A percentile compares a stretch with the other conserved stretches of the same genome.
Evolutionary conservation across 78 protist species (phyloP).

Genomic region (Capsaspora owczarzaki): DNA sequence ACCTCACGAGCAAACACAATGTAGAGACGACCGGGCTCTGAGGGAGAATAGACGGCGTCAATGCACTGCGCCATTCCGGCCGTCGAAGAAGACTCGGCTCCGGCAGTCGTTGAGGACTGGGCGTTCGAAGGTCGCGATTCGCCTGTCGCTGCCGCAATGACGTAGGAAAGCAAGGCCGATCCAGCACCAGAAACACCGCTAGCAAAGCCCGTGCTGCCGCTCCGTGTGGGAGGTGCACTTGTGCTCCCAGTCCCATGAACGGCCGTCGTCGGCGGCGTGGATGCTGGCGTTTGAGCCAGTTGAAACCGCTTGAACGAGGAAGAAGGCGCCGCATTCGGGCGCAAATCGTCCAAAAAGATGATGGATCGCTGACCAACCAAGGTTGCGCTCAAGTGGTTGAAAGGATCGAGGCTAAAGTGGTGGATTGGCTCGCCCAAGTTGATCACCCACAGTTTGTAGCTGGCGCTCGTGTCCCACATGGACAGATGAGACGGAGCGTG

Average conservation of each 20-base stretch:
- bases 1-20: neutral
- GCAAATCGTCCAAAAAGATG: neutral
- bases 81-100: neutral
- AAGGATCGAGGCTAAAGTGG: neutral
- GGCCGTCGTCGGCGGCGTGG: neutral
- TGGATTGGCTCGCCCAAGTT: neutral
- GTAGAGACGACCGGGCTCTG: neutral
- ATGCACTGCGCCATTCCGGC: neutral
- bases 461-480: neutral
- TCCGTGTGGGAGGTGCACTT: neutral
- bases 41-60: neutral
- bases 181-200: neutral
- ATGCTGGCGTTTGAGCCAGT: no score
- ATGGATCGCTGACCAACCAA: neutral
- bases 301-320: no score
- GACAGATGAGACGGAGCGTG: neutral
- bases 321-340: no score
- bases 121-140: neutral
- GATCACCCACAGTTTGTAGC: neutral
- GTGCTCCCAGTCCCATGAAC: neutral
- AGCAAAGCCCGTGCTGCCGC: neutral
- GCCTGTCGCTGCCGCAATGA: neutral
- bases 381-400: neutral
- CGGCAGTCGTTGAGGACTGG: neutral
- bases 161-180: neutral